These are phyloP conservation scores for Danielia reshetovae DNA, from an alignment of 805 yeast genomes.

Conservation along the genomic window DNA sequence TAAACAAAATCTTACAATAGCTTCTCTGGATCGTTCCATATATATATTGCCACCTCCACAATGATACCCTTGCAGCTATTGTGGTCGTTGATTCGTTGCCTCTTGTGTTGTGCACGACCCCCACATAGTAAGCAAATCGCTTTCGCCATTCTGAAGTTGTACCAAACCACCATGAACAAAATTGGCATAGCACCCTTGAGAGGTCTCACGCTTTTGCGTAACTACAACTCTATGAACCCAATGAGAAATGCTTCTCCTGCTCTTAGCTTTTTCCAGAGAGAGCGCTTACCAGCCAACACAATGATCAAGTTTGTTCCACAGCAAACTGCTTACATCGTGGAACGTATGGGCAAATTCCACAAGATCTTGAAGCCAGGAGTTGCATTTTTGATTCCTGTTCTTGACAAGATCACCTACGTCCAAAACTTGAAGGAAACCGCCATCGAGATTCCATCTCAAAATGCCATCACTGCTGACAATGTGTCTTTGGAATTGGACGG, in stretches of 20 bases:
- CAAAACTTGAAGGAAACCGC: slow-evolving; percentile 81
- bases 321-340: slow-evolving; percentile 88
- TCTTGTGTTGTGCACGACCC: no score
- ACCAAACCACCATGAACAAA: background rate
- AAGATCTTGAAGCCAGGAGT: slow-evolving; percentile 67
- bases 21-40: no score
- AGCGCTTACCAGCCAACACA: slow-evolving; percentile 70
- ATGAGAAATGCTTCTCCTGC: slow-evolving; percentile 10
- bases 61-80: no score
- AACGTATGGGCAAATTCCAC: slow-evolving; percentile 84
- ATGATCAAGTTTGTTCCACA: slow-evolving; percentile 79
- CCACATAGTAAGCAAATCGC: no score
- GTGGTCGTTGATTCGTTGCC: no score
- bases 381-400: slow-evolving; percentile 65
- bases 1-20: no score
- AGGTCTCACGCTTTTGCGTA: slow-evolving; percentile 3
- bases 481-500: slow-evolving; percentile 85
- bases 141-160: background rate
- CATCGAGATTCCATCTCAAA: slow-evolving; percentile 79
- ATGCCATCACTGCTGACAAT: slow-evolving; percentile 82
- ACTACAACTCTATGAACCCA: slow-evolving; percentile 6
- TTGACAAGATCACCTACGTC: slow-evolving; percentile 77
- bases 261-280: slow-evolving; percentile 57
- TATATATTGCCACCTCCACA: no score
- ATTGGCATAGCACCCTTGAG: background rate